phyloP scores from a whole-genome alignment of 2,329 filamentous ascomycete species.

The Verticillium klebahnii region DNA sequence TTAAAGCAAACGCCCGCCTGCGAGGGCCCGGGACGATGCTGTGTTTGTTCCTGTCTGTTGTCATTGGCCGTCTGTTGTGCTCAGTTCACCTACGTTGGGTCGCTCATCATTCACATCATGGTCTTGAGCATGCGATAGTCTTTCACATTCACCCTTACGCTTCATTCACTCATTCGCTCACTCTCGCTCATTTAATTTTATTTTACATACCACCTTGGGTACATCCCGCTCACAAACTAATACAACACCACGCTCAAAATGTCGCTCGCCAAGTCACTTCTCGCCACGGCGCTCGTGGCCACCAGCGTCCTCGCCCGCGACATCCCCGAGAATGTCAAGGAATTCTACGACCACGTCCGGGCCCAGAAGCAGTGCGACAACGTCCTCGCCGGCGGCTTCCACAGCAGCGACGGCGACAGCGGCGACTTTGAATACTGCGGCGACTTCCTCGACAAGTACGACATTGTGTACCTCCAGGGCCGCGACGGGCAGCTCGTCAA shows the following conservation, averaged over 20 bases:
- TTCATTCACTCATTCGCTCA: conserved; percentile 4
- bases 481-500: conserved; percentile 37
- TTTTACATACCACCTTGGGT: not conserved
- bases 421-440: conserved; percentile 40
- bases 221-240: not conserved
- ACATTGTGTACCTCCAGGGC: conserved; percentile 45
- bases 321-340: conserved; percentile 34
- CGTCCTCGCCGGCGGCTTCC: conserved; percentile 33
- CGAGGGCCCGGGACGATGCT: not conserved
- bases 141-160: not conserved
- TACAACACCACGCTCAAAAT: not conserved
- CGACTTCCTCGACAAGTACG: conserved; percentile 33
- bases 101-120: not conserved
- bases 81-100: not conserved
- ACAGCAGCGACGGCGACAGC: conserved; percentile 29
- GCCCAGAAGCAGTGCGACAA: conserved; percentile 31
- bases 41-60: not conserved
- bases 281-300: not conserved
- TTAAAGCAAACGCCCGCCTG: not conserved
- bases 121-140: not conserved
- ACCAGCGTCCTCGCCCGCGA: conserved; percentile 17
- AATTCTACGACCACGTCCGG: conserved; percentile 35
- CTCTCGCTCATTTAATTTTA: conserved; percentile 11
- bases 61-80: not conserved
- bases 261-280: not conserved